Conservation (phyloP, 331 rosid species). For the Acacia pycnantha region DNA sequence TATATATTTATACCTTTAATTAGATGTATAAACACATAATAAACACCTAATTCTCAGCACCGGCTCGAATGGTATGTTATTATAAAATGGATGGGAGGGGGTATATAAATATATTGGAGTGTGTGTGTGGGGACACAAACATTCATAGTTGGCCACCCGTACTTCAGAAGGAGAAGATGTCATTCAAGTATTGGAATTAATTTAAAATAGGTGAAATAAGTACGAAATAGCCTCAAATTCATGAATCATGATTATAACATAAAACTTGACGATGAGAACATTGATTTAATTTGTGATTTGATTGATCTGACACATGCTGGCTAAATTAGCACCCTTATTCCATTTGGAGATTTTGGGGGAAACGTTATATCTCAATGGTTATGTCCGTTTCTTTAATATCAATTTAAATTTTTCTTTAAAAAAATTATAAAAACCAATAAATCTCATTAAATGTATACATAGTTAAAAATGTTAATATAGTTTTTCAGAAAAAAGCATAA, state of each 20-base stretch:
- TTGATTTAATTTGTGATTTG: background rate
- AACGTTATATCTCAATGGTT: conserved; percentile 10
- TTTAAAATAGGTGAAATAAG: background rate
- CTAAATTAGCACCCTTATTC: background rate
- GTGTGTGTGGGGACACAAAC: too few relatives aligned
- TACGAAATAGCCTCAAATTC: background rate
- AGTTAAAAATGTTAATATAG: too few relatives aligned
- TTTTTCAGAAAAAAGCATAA: too few relatives aligned
- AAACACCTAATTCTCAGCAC: too few relatives aligned
- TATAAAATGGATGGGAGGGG: too few relatives aligned
- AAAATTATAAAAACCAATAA: background rate
- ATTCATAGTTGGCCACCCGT: too few relatives aligned
- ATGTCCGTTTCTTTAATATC: background rate
- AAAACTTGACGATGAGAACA: conserved; percentile 18
- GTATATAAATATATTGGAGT: too few relatives aligned
- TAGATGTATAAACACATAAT: too few relatives aligned
- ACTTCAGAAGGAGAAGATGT: background rate
- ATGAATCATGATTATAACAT: conserved; percentile 22
- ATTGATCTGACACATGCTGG: background rate
- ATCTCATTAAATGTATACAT: too few relatives aligned
- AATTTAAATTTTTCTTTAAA: too few relatives aligned
- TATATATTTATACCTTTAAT: too few relatives aligned
- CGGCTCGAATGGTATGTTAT: too few relatives aligned
- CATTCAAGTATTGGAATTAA: background rate
- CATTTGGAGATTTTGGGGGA: conserved; percentile 8